A percentile compares a stretch with the other conserved stretches of the same genome.
Evolutionary conservation across 2,329 filamentous ascomycete species (phyloP).

Genomic region (Rachicladosporium sp.): DNA sequence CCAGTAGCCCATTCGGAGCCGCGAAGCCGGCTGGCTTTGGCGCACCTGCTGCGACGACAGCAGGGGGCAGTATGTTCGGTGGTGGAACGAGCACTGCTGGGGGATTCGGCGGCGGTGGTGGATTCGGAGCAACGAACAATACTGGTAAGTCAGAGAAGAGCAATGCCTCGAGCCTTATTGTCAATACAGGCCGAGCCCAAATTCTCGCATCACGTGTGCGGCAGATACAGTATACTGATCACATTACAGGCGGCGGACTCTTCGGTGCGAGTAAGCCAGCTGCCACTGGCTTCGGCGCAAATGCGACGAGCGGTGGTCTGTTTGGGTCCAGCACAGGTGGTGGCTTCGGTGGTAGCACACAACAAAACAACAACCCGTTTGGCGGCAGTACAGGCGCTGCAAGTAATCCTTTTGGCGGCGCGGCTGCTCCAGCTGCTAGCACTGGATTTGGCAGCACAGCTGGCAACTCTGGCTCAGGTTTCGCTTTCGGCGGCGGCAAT

Average conservation of each 20-base stretch:
- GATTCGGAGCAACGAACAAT: conserved; percentile 18
- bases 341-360: conserved; percentile 26
- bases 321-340: conserved; percentile 15
- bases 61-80: conserved; percentile 25
- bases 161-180: background rate
- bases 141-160: conserved; percentile 8
- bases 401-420: conserved; percentile 20
- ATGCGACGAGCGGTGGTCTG: conserved; percentile 16
- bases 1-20: conserved; percentile 23
- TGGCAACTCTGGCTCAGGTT: conserved; percentile 24
- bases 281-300: conserved; percentile 24
- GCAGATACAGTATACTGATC: conserved; percentile 18
- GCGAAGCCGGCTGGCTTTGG: conserved; percentile 40
- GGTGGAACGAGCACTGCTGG: conserved; percentile 26
- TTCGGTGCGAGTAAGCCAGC: conserved; percentile 27
- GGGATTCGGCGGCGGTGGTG: conserved; percentile 32
- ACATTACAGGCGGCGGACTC: conserved; percentile 15
- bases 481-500: conserved; percentile 24
- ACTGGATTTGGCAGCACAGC: conserved; percentile 32
- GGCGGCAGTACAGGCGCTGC: conserved; percentile 33
- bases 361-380: conserved; percentile 31
- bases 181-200: background rate
- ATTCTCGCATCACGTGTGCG: background rate
- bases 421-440: conserved; percentile 25
- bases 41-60: conserved; percentile 22